A percentile compares a stretch with the other conserved stretches of the same genome.
These are phyloP conservation scores for Paraconiothyrium sp. DNA, from an alignment of 2,329 filamentous ascomycete species.

Conservation along the genomic window DNA sequence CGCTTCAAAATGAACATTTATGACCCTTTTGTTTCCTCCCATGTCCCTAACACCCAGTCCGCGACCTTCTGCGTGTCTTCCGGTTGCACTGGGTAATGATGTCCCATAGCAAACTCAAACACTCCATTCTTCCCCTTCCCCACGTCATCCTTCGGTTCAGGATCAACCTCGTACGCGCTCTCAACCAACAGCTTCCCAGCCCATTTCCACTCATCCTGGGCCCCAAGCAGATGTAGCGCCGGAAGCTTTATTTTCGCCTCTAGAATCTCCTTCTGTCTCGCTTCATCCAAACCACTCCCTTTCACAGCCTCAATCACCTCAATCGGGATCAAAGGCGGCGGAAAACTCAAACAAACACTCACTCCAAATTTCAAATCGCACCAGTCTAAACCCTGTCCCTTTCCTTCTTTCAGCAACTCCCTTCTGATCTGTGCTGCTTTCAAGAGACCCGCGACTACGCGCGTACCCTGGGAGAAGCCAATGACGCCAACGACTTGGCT, in stretches of 20 bases:
- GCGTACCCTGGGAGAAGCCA: slow-evolving; percentile 47
- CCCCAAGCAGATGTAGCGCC: slow-evolving; percentile 45
- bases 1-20: no score
- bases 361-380: slow-evolving; percentile 34
- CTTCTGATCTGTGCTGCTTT: slow-evolving; percentile 32
- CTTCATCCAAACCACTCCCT: slow-evolving; percentile 8
- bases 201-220: slow-evolving; percentile 47
- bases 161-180: slow-evolving; percentile 35
- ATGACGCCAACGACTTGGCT: slow-evolving; percentile 41
- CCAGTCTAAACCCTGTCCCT: slow-evolving; percentile 28
- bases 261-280: slow-evolving; percentile 22
- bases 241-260: slow-evolving; percentile 35
- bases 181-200: slow-evolving; percentile 42
- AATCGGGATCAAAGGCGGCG: slow-evolving; percentile 40
- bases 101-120: slow-evolving; percentile 43
- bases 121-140: slow-evolving; percentile 35
- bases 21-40: not conserved
- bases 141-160: slow-evolving; percentile 34
- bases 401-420: slow-evolving; percentile 22
- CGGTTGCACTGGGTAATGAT: slow-evolving; percentile 45
- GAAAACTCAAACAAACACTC: slow-evolving; percentile 37
- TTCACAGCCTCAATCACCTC: slow-evolving; percentile 19
- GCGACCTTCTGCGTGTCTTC: slow-evolving; percentile 44
- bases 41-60: slow-evolving; percentile 35
- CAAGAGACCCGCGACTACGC: slow-evolving; percentile 45